Conservation (phyloP, 2,329 filamentous ascomycete genomes). For the Diplodia scrobiculata region DNA sequence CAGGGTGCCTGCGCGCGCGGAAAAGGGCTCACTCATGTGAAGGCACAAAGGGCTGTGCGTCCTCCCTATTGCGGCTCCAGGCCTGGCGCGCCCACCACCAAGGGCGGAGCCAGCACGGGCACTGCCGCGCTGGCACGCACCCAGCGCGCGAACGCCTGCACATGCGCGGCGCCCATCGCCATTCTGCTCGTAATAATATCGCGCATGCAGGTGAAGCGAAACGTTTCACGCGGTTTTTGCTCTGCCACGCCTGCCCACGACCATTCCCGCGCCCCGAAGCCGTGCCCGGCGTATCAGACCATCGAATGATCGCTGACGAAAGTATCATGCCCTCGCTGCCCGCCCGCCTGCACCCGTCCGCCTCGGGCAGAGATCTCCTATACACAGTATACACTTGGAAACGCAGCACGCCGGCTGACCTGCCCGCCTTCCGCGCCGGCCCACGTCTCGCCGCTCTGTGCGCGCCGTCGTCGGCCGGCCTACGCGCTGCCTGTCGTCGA, state of each 20-base stretch:
- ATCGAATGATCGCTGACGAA: constrained; percentile 25
- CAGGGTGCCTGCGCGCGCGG: background rate
- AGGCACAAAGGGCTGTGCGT: constrained; percentile 24
- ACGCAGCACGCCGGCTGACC: background rate
- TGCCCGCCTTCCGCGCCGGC: constrained; percentile 3
- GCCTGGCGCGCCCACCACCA: constrained; percentile 1
- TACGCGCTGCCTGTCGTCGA: constrained; percentile 36
- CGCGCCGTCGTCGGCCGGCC: background rate
- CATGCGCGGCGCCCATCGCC: constrained; percentile 1
- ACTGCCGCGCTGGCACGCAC: background rate
- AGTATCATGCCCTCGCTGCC: constrained; percentile 2
- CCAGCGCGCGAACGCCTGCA: background rate
- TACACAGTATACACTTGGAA: background rate
- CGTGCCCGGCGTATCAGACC: constrained; percentile 13
- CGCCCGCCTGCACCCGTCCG: constrained; percentile 25
- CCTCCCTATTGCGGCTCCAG: constrained; percentile 24
- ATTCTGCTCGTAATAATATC: constrained; percentile 4
- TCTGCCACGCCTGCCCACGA: background rate
- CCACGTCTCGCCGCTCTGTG: background rate
- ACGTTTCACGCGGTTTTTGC: background rate
- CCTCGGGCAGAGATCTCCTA: background rate
- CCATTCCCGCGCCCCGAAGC: constrained; percentile 4
- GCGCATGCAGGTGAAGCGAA: constrained; percentile 24
- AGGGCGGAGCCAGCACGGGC: constrained; percentile 18
- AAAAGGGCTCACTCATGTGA: constrained; percentile 25